A percentile compares a stretch with the other conserved stretches of the same genome.
phyloP scores from a whole-genome alignment of 2,329 filamentous ascomycete species.

The Malbranchea cinnamomea region DNA sequence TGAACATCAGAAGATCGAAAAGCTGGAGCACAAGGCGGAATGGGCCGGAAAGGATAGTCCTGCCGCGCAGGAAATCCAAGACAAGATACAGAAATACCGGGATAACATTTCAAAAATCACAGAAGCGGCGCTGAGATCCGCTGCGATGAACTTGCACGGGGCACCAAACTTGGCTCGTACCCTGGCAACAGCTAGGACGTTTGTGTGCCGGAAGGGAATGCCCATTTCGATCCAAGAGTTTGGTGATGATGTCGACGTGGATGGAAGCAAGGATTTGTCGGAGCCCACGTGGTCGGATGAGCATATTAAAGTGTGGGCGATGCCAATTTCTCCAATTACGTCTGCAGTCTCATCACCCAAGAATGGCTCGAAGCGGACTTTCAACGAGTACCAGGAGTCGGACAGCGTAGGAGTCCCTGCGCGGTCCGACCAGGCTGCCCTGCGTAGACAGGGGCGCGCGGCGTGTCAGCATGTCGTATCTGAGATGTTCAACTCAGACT shows the following conservation, averaged over 20 bases:
- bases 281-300: constrained; percentile 60
- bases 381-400: constrained; percentile 26
- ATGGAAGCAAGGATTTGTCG: constrained; percentile 15
- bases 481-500: constrained; percentile 65
- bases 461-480: constrained; percentile 49
- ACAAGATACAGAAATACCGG: constrained; percentile 13
- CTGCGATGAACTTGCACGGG: constrained; percentile 45
- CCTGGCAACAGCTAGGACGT: constrained; percentile 67
- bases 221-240: constrained; percentile 60
- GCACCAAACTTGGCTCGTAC: constrained; percentile 49
- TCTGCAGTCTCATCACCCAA: too few species aligned
- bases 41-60: constrained; percentile 21
- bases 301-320: constrained; percentile 70
- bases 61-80: constrained; percentile 13
- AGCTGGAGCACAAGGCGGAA: constrained; percentile 18
- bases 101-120: constrained; percentile 4
- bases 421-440: too few species aligned
- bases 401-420: constrained; percentile 8
- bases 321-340: constrained; percentile 40
- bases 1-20: constrained; percentile 27
- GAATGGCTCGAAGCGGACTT: constrained; percentile 32
- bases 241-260: constrained; percentile 19
- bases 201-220: constrained; percentile 74
- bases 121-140: constrained; percentile 1
- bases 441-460: constrained; percentile 28